These are phyloP conservation scores for Lodderomyces oxycetoniae DNA, from an alignment of 1,139 yeast species.

Conservation along the genomic window DNA sequence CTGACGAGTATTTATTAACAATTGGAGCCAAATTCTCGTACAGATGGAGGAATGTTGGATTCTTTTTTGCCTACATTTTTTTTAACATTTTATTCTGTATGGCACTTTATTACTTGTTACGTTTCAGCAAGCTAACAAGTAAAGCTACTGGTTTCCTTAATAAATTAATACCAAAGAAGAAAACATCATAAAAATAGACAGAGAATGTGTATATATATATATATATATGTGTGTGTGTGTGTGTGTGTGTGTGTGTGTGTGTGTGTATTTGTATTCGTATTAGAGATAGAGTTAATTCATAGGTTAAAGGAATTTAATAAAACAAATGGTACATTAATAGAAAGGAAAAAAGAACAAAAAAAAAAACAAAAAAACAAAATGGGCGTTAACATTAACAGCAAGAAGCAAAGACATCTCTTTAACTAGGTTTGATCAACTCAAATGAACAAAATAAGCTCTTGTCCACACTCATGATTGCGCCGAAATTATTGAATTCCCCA, in stretches of 20 bases:
- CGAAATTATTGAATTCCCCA: constrained; percentile 88
- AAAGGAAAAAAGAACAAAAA: background rate
- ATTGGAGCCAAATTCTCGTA: constrained; percentile 43
- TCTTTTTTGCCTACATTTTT: constrained; percentile 49
- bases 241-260: background rate
- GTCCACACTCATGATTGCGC: constrained; percentile 85
- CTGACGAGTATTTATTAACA: constrained; percentile 48
- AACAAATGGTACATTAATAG: background rate
- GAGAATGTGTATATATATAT: background rate
- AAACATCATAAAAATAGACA: background rate
- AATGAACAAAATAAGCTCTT: constrained; percentile 73
- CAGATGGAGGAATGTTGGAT: constrained; percentile 66
- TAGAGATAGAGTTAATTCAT: no score
- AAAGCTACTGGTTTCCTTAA: constrained; percentile 5
- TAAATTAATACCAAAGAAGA: constrained; percentile 9
- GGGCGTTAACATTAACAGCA: background rate
- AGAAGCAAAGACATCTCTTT: no score
- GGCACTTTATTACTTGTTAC: constrained; percentile 19
- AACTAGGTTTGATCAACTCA: constrained; percentile 69
- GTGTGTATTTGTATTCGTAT: no score
- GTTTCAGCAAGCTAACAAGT: constrained; percentile 15
- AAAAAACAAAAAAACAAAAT: constrained; percentile 1
- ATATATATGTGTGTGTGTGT: background rate
- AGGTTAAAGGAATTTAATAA: no score
- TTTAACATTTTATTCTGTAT: constrained; percentile 42